These are phyloP conservation scores for Cardiospermum halicacabum DNA, from an alignment of 345 rosid genomes.

Conservation along the genomic window DNA sequence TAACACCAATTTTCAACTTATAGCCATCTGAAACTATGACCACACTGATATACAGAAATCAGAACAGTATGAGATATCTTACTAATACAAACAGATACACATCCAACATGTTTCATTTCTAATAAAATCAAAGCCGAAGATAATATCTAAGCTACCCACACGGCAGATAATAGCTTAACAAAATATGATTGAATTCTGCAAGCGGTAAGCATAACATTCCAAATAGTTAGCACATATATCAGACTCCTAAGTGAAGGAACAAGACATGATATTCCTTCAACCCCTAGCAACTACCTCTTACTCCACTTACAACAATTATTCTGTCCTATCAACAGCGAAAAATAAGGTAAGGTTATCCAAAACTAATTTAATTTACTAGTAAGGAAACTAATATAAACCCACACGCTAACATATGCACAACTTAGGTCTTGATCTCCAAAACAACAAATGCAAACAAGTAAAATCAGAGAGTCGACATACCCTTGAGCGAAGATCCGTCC, in stretches of 20 bases:
- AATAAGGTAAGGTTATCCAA: background rate
- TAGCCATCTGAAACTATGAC: background rate
- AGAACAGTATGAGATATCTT: background rate
- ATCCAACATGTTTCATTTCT: background rate
- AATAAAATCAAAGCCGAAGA: background rate
- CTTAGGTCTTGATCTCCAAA: background rate
- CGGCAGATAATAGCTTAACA: background rate
- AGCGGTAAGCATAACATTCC: background rate
- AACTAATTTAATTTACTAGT: background rate
- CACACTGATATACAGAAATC: background rate
- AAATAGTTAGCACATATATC: background rate
- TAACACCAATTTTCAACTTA: background rate
- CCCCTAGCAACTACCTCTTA: too few relatives aligned
- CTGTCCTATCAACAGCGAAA: too few relatives aligned
- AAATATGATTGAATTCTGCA: background rate
- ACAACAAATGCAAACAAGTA: too few relatives aligned
- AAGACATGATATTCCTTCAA: background rate
- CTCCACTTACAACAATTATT: background rate
- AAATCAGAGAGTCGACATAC: conserved; percentile 22
- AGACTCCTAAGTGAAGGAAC: background rate
- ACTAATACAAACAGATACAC: background rate
- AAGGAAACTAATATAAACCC: background rate
- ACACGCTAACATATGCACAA: background rate
- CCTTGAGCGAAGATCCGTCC: conserved; percentile 96
- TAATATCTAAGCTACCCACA: background rate